These are phyloP conservation scores for Lodderomyces oxycetoniae DNA, from an alignment of 1,139 yeast genomes.

Conservation along the genomic window DNA sequence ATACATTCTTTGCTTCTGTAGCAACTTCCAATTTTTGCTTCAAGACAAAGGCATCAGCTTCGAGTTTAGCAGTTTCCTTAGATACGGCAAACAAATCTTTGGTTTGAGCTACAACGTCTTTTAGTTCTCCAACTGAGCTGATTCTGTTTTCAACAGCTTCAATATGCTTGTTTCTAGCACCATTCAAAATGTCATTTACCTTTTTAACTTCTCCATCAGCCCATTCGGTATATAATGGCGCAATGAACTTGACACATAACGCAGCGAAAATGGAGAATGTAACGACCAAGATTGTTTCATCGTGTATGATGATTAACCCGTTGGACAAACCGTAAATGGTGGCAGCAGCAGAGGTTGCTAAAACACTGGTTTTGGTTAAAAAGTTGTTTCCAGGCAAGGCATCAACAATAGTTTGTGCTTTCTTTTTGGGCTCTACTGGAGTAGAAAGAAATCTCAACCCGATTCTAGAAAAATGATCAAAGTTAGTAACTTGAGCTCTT, in stretches of 20 bases:
- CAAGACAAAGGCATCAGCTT: slow-evolving; percentile 88
- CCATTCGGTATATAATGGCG: slow-evolving; percentile 93
- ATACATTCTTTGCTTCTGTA: slow-evolving; percentile 85
- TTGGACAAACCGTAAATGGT: slow-evolving; percentile 90
- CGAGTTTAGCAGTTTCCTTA: slow-evolving; percentile 93
- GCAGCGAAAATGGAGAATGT: slow-evolving; percentile 76
- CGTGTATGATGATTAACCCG: slow-evolving; percentile 89
- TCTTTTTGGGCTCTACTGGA: slow-evolving; percentile 68
- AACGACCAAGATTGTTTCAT: slow-evolving; percentile 80
- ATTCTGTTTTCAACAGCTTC: slow-evolving; percentile 92
- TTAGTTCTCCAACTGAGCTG: slow-evolving; percentile 77
- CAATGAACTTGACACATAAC: slow-evolving; percentile 79
- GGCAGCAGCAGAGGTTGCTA: slow-evolving; percentile 94
- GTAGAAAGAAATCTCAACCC: slow-evolving; percentile 66
- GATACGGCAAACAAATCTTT: slow-evolving; percentile 88
- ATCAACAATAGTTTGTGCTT: slow-evolving; percentile 85
- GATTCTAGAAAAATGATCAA: slow-evolving; percentile 32
- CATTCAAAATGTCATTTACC: slow-evolving; percentile 75
- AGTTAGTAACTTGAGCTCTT: slow-evolving; percentile 4
- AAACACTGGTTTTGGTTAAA: slow-evolving; percentile 87
- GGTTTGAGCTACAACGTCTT: slow-evolving; percentile 89
- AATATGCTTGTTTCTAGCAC: slow-evolving; percentile 87
- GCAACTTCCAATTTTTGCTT: slow-evolving; percentile 89
- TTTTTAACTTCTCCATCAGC: slow-evolving; percentile 88
- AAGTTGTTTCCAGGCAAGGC: slow-evolving; percentile 90